Base-by-base conservation (phyloP, 2,329 filamentous ascomycete genomes). In the Aspergillus vadensis region DNA sequence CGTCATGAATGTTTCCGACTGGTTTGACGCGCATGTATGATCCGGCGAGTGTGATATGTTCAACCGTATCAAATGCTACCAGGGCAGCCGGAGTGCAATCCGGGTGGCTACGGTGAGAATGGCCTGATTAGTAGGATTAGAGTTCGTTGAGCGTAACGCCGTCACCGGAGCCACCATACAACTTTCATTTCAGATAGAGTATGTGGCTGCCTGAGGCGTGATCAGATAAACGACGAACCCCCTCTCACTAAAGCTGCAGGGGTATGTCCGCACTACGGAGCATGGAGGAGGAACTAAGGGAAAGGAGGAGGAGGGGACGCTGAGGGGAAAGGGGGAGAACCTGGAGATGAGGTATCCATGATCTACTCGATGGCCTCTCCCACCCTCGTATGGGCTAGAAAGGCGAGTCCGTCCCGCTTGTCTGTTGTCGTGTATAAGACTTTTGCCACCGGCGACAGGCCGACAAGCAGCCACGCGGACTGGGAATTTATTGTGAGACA, bases 181-280 rank as follows among this genome's bases (percentile, higher is more conserved):
- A 6, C 12, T 36, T 30, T 10, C 44, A 6, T 27, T 15, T 50
- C 47, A 50, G 47, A 43, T 53, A 44, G 30, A 53, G 41, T 44
- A 23, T 12, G n/a, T 55, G 19, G 52, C 52, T 55, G 52, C 52
- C 52, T 55, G 52, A 55, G 52, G 52, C 52, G 52, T 27, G 52
- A 55, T 44, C 38, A 55, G 52, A 55, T 54, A 44, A 44, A 44
- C 43, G 23, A 44, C 17, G n/a, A 27, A 50, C 23, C 47, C 15
- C 23, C 47, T 36, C 32, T 14, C 12, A 36, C 32, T 21, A 27
- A 21, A 23, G 23, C 36, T 55, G 52, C 39, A 55, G 52, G 52
- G 52, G 41, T 30, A 55, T 17, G 19, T 36, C 32, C 32, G 32
- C 32, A 36, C 32, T 36, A 36, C 32, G 32, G 32, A 36, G 32